Evolutionary conservation across 1,284 basidiomycete genomes (phyloP).

Genomic region (Phellopilus nigrolimitatus): DNA sequence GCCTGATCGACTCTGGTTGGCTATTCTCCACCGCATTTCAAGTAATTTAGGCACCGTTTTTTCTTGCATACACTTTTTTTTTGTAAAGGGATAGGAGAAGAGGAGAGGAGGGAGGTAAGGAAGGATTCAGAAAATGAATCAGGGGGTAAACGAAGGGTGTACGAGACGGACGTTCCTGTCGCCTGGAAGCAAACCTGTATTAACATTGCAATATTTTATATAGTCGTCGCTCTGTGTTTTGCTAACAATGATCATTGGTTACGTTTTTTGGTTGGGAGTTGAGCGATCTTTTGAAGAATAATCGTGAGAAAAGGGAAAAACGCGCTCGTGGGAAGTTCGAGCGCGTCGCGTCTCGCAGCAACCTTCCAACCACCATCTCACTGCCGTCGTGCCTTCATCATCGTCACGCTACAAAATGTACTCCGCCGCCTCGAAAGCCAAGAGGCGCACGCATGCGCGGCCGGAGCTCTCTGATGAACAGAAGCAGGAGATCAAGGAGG

Average conservation of each 20-base stretch:
- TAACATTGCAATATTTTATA: constrained; percentile 1
- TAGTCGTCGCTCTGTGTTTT: not conserved
- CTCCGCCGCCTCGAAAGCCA: constrained; percentile 69
- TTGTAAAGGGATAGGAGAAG: not conserved
- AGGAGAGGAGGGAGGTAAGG: not conserved
- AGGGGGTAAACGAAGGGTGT: constrained; percentile 10
- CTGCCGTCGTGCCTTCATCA: not conserved
- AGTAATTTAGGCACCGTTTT: no score
- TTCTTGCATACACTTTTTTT: no score
- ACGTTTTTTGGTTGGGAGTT: no score
- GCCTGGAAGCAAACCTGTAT: constrained; percentile 12
- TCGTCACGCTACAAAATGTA: constrained; percentile 47
- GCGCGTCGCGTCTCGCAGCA: not conserved
- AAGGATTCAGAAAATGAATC: not conserved
- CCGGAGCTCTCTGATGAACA: constrained; percentile 92
- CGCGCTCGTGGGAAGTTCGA: not conserved
- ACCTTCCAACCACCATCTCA: not conserved
- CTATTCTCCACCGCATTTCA: not conserved
- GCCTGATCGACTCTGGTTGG: not conserved
- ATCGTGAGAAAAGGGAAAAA: no score
- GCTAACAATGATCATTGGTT: no score
- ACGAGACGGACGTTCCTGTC: constrained; percentile 2
- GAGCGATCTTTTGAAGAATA: no score
- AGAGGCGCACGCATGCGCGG: constrained; percentile 62
- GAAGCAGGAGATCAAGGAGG: constrained; percentile 96